phyloP scores from a whole-genome alignment of 768 basidiomycete genomes.

The Xerocomellus amylosporus region DNA sequence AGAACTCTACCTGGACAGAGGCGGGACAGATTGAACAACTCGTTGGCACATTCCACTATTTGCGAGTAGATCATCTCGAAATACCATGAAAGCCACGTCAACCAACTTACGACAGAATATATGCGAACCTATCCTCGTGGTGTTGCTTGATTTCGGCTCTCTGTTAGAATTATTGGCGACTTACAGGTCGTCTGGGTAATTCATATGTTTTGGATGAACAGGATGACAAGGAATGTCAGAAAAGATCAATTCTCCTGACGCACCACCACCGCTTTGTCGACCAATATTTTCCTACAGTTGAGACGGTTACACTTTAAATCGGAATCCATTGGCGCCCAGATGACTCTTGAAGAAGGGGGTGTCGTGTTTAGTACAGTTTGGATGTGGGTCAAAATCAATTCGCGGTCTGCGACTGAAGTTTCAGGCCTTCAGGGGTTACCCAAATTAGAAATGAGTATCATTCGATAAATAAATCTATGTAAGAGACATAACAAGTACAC shows the following conservation, averaged over 20 bases:
- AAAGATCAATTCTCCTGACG: slow-evolving; percentile 30
- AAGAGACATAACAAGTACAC: slow-evolving; percentile 28
- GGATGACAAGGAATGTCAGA: background rate
- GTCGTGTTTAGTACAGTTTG: background rate
- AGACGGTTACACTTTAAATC: slow-evolving; percentile 79
- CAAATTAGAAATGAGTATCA: slow-evolving; percentile 8
- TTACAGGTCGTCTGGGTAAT: slow-evolving; percentile 53
- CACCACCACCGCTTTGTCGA: slow-evolving; percentile 84
- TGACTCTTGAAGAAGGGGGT: background rate
- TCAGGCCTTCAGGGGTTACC: slow-evolving; percentile 10
- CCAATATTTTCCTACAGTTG: slow-evolving; percentile 62
- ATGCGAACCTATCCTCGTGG: slow-evolving; percentile 60
- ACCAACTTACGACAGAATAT: slow-evolving; percentile 69
- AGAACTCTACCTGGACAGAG: slow-evolving; percentile 67
- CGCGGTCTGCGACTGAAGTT: too few relatives aligned
- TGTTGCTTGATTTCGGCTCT: background rate
- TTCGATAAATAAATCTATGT: slow-evolving; percentile 14
- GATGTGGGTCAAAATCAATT: background rate
- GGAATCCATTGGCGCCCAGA: slow-evolving; percentile 53
- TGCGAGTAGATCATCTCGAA: background rate
- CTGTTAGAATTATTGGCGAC: slow-evolving; percentile 13
- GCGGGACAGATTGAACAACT: slow-evolving; percentile 72
- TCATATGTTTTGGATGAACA: slow-evolving; percentile 13
- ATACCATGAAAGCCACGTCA: background rate
- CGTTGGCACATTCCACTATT: slow-evolving; percentile 80